Base-by-base conservation (phyloP, 2,329 filamentous ascomycete genomes). In the Arthrobotrys pseudoclavata region DNA sequence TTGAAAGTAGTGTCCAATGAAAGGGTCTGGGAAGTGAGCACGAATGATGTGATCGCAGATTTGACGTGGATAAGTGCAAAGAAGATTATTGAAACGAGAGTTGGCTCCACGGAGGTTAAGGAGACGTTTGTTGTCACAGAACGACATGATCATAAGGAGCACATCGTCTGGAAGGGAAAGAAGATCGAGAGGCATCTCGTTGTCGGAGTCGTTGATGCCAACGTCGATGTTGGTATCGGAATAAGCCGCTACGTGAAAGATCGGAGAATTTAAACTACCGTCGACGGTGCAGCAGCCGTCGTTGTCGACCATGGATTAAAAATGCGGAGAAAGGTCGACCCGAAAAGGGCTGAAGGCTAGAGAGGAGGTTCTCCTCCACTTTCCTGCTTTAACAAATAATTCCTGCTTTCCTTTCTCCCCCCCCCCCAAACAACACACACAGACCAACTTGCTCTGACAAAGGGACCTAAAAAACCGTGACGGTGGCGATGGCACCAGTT, bases 61-160 rank as follows among this genome's bases (percentile, higher is more conserved):
- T 10, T 64, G 71, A 47, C 71, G 64, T 13, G 71, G 71, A 63
- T 76, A 76, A 29, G 64, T 60, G 64, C 57, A 34, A 3, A 76
- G 64, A n/a, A 76, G 64, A 47, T 63, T 48, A 57, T 76, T 69
- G 71, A 76, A 76, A 53, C 64, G 64, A 18, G 71, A 69, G 64
- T 69, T 63, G 64, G 42, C 34, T 7, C 48, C 57, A 20, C 71
- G 71, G 20, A 76, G 71, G 13, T 55, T 62, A n/a, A 69, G 66
- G 15, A 76, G 64, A 24, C 55, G 62, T 26, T 5, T 2, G 22
- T 64, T 76, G 42, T 76, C 71, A 10, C 71, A 67, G 57, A 57
- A 64, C 34, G 64, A 64, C 71, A 76, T 76, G 55, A 76, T 66
- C 71, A 76, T 76, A 31, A 76, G 71, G 18, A 76, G 64, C 13